Base-by-base conservation (phyloP, 345 rosid species). In the Syzygium aromaticum region DNA sequence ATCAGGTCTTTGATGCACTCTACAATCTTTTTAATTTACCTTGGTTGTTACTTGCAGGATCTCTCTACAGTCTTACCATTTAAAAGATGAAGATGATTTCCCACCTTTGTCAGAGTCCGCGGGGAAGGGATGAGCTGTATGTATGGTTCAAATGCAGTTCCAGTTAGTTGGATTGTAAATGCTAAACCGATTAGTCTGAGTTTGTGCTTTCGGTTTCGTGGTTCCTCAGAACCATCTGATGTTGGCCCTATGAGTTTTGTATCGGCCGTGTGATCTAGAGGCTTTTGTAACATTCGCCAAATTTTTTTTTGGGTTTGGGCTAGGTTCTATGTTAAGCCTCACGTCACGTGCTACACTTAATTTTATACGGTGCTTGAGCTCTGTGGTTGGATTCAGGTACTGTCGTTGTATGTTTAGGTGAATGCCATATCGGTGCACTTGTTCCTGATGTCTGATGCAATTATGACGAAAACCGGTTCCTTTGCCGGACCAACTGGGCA, bases 41-140 rank as follows among this genome's bases (percentile, higher is more conserved):
- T 40, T 87, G 49, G 59, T 87, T 85, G 87, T 86, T 27, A 87
- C 84, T 4, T 89, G 93, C 92, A 95, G 98, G 92, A 92, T 90
- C 88, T 86, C 89, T 84, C 61, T 87, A 57, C 93, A 93, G 89
- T 92, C 96, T 54, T 95, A 93, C 90, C 95, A 73, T 85, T 92
- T 96, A 92, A 93, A 93, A 91, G 95, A 95, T 73, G 97, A 95
- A 83, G 94, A 91, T 13, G 99, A 97, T 89, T 95, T 97, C 85
- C 98, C 99, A 77, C 99, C 97, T 61, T 89, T 96, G 89, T 91
- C 95, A 85, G 90, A 89, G 96, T 91, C 87, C 84, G 77, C 88
- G 4, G 80, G 80, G 46, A 73, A 73, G 49, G 80, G 80, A 73
- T 73, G 80, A 73, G 25, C 80, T 22, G 43, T 73, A 38, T 73